Conservation (phyloP, 257 asterid species). For the Solanum microdontum region DNA sequence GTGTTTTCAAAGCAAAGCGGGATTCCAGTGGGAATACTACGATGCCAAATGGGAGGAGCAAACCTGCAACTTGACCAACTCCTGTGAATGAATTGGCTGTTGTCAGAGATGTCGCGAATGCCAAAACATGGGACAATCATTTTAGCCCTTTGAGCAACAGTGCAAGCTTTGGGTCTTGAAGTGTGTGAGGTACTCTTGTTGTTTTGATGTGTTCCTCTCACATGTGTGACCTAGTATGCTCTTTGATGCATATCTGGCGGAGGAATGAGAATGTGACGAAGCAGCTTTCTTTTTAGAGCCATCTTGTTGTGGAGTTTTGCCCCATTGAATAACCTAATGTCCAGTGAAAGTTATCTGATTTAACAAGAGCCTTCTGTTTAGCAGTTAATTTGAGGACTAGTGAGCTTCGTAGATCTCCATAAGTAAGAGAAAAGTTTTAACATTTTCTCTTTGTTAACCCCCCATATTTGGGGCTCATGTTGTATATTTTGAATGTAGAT, state of each 20-base stretch:
- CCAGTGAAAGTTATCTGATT: background rate
- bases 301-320: background rate
- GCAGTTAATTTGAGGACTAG: background rate
- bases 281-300: background rate
- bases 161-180: conserved; percentile 11
- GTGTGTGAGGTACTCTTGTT: background rate
- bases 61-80: background rate
- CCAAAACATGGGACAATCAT: conserved; percentile 8
- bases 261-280: background rate
- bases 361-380: background rate
- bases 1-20: conserved; percentile 52
- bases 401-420: background rate
- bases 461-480: background rate
- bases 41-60: background rate
- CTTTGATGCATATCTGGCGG: background rate
- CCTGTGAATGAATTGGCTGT: background rate
- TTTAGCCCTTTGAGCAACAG: conserved; percentile 9
- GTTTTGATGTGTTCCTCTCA: background rate
- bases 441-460: background rate
- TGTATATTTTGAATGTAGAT: background rate
- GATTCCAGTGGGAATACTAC: background rate
- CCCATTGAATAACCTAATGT: background rate
- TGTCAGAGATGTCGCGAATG: background rate
- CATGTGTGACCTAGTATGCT: background rate
- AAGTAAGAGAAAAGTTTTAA: background rate